Evolutionary conservation across 495 filamentous ascomycete species (phyloP).

Genomic region (Pseudevernia furfuracea): DNA sequence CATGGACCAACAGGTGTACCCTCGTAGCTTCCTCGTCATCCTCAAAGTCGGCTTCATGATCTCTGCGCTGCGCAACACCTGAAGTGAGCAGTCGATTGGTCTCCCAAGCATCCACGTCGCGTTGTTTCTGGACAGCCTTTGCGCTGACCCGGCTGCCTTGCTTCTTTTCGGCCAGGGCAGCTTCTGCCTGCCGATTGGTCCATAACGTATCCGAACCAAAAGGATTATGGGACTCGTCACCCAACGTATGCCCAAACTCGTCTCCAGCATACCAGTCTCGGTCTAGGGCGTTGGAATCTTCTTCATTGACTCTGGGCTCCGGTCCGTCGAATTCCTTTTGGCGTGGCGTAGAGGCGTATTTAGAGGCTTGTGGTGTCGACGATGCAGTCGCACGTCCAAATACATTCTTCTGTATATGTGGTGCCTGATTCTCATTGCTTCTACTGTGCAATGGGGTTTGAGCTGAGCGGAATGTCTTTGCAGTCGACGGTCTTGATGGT

Average conservation of each 20-base stretch:
- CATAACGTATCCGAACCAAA: constrained; percentile 60
- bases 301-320: constrained; percentile 40
- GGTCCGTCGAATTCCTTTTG: constrained; percentile 48
- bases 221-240: constrained; percentile 65
- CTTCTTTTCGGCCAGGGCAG: constrained; percentile 66
- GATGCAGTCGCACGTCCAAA: constrained; percentile 31
- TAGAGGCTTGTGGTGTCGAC: constrained; percentile 43
- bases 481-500: constrained; percentile 45
- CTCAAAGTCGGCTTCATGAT: constrained; percentile 72
- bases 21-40: constrained; percentile 89
- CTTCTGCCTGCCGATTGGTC: constrained; percentile 66
- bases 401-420: constrained; percentile 26
- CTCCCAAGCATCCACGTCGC: constrained; percentile 95
- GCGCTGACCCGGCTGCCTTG: constrained; percentile 59
- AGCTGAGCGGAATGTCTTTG: constrained; percentile 20
- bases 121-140: constrained; percentile 74
- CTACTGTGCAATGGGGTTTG: constrained; percentile 31
- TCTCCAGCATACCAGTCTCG: constrained; percentile 82
- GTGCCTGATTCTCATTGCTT: constrained; percentile 29
- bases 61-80: constrained; percentile 83
- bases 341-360: constrained; percentile 39
- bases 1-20: constrained; percentile 87
- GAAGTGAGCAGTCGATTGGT: constrained; percentile 97
- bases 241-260: constrained; percentile 67
- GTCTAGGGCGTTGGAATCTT: constrained; percentile 59